Conservation (phyloP, 176 grass and related monocot species). For the Triticum aestivum region IWGSC_CS_RefSeq_v2.1 NC_057801.1:353396488-353396987, state of each 20-base stretch:
- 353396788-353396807: constrained; percentile 61
- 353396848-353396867: constrained; percentile 58
- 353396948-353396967: constrained; percentile 27
- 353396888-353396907: constrained; percentile 76
- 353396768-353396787: constrained; percentile 34
- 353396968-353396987: constrained; percentile 43
- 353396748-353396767: constrained; percentile 18
- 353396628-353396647: too few species aligned
- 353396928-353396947: constrained; percentile 48
- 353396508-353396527: too few species aligned
- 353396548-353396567: too few species aligned
- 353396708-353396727: background rate
- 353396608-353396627: background rate
- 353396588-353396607: background rate
- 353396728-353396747: background rate
- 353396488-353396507: too few species aligned
- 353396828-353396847: constrained; percentile 64
- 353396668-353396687: background rate
- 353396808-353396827: constrained; percentile 63
- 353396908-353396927: constrained; percentile 60
- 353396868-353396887: constrained; percentile 88
- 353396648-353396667: background rate
- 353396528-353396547: too few species aligned
- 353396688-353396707: constrained; percentile 23
- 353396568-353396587: background rate